Evolutionary conservation across 306 rosid species (phyloP).

Genomic region (Sechiopsis laciniata): DNA sequence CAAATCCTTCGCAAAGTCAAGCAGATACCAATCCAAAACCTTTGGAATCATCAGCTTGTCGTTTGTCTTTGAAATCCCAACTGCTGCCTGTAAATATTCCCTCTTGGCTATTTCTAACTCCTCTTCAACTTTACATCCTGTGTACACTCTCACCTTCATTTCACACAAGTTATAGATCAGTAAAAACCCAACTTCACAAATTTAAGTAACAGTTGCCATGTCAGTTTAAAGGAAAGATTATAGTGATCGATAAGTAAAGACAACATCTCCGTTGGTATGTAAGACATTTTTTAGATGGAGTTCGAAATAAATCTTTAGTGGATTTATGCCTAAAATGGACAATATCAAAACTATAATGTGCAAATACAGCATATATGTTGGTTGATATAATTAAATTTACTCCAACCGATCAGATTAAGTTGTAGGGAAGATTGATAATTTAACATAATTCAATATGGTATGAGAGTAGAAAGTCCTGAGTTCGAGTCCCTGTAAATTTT

Average conservation of each 20-base stretch:
- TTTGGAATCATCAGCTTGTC: conserved; percentile 63
- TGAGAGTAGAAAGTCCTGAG: too few species aligned
- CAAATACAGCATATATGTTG: background rate
- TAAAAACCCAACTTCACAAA: too few species aligned
- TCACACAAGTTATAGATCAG: background rate
- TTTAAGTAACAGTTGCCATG: background rate
- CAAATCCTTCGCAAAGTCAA: conserved; percentile 86
- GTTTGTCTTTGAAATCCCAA: conserved; percentile 57
- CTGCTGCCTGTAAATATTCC: conserved; percentile 68
- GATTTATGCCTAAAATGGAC: background rate
- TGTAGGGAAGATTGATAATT: too few species aligned
- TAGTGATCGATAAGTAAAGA: background rate
- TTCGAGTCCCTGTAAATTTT: too few species aligned
- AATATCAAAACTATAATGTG: background rate
- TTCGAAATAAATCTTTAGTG: background rate
- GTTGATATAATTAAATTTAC: too few species aligned
- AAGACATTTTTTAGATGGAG: background rate
- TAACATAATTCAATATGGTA: too few species aligned
- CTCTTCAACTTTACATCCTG: conserved; percentile 60
- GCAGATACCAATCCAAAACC: conserved; percentile 80
- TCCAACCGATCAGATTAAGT: too few species aligned
- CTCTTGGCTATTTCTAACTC: conserved; percentile 74
- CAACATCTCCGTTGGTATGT: background rate
- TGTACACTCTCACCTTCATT: conserved; percentile 73
- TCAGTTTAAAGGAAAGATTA: background rate